Evolutionary conservation across 495 filamentous ascomycete species (phyloP), one percentile per base, ranked within the genome.

Genomic region (Astrothelium subdiscretum): DNA sequence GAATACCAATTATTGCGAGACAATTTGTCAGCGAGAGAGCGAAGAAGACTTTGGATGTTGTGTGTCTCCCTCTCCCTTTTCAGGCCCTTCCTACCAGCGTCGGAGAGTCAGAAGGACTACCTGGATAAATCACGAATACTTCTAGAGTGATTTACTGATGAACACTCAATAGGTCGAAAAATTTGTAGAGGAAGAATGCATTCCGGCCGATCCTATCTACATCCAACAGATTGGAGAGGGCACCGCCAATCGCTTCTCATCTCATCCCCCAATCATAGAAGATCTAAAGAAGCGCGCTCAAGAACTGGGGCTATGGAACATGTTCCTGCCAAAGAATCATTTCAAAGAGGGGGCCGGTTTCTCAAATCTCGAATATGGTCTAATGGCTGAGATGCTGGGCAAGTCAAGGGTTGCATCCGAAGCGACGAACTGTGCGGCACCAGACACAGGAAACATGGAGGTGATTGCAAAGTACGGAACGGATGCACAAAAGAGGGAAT

Each of bases 141-240:
- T n/a, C n/a, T 15, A 38, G 35, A 38, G 35, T 38, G 35, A 15
- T 38, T 8, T 6, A 1, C 35, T 38, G 15, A 38, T 15, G 15
- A 38, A 38, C 8, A 48, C 2, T 43, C 22, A 13, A 20, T 20
- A 92, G 78, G 90, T 97, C 63, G 88, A 92, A 75, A 90, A 90
- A 71, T 97, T 98, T 71, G 92, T 98, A 63, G 92, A 97, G 72
- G 92, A 92, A 73, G 91, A 96, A 77, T 98, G 91, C 71, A 87
- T 95, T 43, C 74, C 74, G 66, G 88, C 88, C 71, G 91, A 96
- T 70, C 76, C 84, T 59, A 79, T 95, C 63, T 87, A 85, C 76
- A 75, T 83, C 59, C 86, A 89, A 67, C 88, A 94, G 77, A 81
- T 95, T 52, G 89, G 89, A 67, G 74, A 85, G 59, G 88, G 87